Evolutionary conservation across 1,284 basidiomycete genomes (phyloP).

Genomic region (Bjerkandera adusta): DNA sequence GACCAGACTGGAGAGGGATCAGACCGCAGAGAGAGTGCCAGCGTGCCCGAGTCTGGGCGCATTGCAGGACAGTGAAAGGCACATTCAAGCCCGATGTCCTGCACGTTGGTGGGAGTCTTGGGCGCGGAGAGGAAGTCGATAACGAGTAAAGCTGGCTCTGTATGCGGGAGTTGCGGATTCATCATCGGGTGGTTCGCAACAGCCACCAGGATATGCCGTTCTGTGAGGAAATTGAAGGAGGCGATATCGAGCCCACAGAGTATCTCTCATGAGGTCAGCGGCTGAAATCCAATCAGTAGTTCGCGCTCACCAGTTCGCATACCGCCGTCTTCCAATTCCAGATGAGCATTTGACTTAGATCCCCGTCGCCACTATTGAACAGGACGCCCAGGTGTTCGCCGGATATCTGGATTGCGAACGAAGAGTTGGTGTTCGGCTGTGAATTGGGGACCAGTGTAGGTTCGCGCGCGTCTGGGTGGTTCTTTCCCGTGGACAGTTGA

Average conservation of each 20-base stretch:
- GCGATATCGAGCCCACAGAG: conserved; percentile 27
- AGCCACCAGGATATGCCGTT: conserved; percentile 39
- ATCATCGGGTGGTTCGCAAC: conserved; percentile 11
- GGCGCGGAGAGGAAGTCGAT: conserved; percentile 28
- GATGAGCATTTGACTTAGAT: conserved; percentile 44
- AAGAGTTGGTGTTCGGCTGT: conserved; percentile 14
- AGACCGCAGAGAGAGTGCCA: conserved; percentile 46
- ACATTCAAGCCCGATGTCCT: conserved; percentile 32
- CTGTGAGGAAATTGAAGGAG: conserved; percentile 47
- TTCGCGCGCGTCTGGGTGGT: conserved; percentile 41
- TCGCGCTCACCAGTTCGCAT: conserved; percentile 40
- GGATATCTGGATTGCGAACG: conserved; percentile 48
- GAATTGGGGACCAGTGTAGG: conserved; percentile 33
- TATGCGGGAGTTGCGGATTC: conserved; percentile 7
- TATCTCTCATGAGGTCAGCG: conserved; percentile 7
- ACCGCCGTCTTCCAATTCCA: conserved; percentile 75
- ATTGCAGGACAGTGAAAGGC: conserved; percentile 42
- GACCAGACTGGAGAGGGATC: conserved; percentile 52
- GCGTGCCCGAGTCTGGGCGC: conserved; percentile 22
- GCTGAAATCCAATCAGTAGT: conserved; percentile 35
- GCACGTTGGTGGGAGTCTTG: conserved; percentile 26
- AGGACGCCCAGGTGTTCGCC: conserved; percentile 47
- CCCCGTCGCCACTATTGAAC: conserved; percentile 31
- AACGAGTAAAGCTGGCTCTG: conserved; percentile 25
- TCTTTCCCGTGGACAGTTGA: conserved; percentile 43